Conservation (phyloP, 345 rosid species). For the Adansonia digitata region DNA sequence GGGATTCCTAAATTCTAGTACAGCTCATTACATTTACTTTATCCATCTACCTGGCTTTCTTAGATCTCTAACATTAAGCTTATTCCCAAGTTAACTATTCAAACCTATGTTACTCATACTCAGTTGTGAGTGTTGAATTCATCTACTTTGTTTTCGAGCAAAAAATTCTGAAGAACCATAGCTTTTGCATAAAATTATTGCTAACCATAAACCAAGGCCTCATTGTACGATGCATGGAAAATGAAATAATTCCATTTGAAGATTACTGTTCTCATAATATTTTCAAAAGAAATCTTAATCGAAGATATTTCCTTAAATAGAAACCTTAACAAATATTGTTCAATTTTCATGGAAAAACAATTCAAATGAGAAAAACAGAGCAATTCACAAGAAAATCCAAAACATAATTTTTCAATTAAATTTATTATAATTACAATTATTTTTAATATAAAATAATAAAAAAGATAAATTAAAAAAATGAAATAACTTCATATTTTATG, state of each 20-base stretch:
- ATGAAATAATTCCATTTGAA: not conserved
- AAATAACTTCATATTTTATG: not conserved
- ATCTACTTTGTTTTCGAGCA: not conserved
- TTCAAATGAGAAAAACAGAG: not conserved
- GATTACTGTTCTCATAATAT: not conserved
- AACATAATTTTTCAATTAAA: not conserved
- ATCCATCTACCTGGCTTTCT: not conserved
- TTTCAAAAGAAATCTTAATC: not conserved
- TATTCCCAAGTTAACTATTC: not conserved
- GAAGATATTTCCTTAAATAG: not conserved
- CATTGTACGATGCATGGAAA: not conserved
- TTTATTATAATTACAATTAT: not conserved
- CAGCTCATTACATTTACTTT: not conserved
- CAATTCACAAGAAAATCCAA: not conserved
- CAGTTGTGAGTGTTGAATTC: not conserved
- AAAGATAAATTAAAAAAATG: not conserved
- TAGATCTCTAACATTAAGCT: not conserved
- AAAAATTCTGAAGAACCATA: not conserved
- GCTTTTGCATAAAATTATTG: not conserved
- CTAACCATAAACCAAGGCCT: not conserved
- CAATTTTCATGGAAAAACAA: not conserved
- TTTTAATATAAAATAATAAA: too few relatives aligned
- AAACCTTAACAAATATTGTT: not conserved
- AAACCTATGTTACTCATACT: too few relatives aligned
- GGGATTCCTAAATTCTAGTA: not conserved